Percentiles rank a stretch among this genome's conserved stretches.
phyloP scores from a whole-genome alignment of 768 basidiomycete species.

The Termitomyces sp. region DNA sequence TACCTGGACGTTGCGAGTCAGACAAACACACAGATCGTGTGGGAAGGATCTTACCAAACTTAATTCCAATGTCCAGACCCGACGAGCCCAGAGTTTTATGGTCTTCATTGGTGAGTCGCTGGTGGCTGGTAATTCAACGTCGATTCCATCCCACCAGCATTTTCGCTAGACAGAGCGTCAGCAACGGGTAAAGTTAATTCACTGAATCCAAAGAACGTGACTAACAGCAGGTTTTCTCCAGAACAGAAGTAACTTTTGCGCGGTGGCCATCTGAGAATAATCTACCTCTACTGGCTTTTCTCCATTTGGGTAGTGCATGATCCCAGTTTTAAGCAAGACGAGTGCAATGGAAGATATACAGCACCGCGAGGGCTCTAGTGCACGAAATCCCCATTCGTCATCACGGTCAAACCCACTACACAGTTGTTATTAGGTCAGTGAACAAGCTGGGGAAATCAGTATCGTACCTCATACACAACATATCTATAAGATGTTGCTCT shows the following conservation, averaged over 20 bases:
- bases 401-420: conserved; percentile 91
- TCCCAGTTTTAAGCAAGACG: conserved; percentile 95
- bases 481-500: conserved; percentile 98
- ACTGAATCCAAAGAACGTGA: neutral
- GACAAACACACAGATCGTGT: neutral
- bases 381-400: conserved; percentile 98
- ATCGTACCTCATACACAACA: conserved; percentile 96
- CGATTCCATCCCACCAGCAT: conserved; percentile 99
- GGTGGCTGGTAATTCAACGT: conserved; percentile 69
- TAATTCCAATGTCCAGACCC: conserved; percentile 98
- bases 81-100: conserved; percentile 92
- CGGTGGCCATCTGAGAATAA: conserved; percentile 90
- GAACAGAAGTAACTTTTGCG: conserved; percentile 94
- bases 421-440: conserved; percentile 5
- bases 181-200: neutral
- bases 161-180: conserved; percentile 58
- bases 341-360: conserved; percentile 98
- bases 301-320: conserved; percentile 66
- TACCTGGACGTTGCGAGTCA: conserved; percentile 13
- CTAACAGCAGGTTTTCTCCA: conserved; percentile 99
- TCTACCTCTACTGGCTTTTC: conserved; percentile 80
- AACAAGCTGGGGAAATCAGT: neutral
- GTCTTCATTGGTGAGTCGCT: conserved; percentile 44
- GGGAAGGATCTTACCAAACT: conserved; percentile 59
- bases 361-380: conserved; percentile 91